Evolutionary conservation across 2,329 filamentous ascomycete species (phyloP).

Genomic region (Ustulina deusta): DNA sequence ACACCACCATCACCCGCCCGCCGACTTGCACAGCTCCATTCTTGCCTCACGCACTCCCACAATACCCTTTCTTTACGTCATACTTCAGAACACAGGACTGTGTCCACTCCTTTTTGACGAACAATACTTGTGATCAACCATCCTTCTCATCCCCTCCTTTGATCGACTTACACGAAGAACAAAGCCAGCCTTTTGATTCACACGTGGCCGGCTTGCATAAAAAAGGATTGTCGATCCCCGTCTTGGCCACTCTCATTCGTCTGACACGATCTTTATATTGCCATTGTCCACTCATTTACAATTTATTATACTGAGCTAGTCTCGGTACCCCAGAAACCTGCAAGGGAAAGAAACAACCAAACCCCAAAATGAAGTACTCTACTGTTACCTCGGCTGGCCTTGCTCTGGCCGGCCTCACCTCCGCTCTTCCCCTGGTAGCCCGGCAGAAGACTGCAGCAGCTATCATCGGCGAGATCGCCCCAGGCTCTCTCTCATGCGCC

Average conservation of each 20-base stretch:
- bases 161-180: conserved; percentile 14
- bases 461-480: conserved; percentile 64
- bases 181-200: conserved; percentile 10
- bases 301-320: conserved; percentile 38
- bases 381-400: conserved; percentile 41
- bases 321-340: conserved; percentile 29
- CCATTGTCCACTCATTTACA: conserved; percentile 10
- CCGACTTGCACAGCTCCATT: neutral
- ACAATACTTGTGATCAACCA: conserved; percentile 9
- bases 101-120: conserved; percentile 25
- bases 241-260: conserved; percentile 30
- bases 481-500: conserved; percentile 66
- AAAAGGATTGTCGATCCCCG: neutral
- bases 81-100: conserved; percentile 24
- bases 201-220: too few relatives aligned
- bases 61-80: neutral
- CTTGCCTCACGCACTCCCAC: neutral
- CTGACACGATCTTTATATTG: conserved; percentile 31
- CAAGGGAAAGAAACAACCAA: conserved; percentile 17
- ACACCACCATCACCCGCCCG: neutral
- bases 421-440: conserved; percentile 27
- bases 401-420: conserved; percentile 46
- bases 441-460: conserved; percentile 47
- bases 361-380: conserved; percentile 48
- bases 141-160: conserved; percentile 7